phyloP scores from a whole-genome alignment of 1,139 yeast species.

The Suhomyces guaymorum region DNA sequence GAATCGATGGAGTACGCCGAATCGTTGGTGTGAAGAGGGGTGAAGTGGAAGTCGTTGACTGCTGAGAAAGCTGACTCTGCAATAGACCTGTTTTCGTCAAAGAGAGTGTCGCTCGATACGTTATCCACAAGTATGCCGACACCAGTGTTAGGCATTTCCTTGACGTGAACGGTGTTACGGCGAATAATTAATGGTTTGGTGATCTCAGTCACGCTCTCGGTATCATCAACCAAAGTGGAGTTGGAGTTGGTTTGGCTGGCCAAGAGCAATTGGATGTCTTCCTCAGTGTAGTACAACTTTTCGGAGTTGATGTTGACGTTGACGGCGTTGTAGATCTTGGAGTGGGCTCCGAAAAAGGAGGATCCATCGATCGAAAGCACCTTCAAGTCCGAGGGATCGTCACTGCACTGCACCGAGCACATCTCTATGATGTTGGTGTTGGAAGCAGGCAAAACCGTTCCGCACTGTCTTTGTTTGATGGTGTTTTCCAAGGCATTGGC shows the following conservation, averaged over 20 bases:
- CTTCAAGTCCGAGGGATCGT: constrained; percentile 32
- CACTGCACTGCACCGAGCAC: constrained; percentile 35
- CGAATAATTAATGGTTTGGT: constrained; percentile 28
- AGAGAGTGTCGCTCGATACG: constrained; percentile 10
- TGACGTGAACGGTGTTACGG: constrained; percentile 9
- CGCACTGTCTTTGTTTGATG: constrained; percentile 53
- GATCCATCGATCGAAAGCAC: constrained; percentile 55
- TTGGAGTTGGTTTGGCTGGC: constrained; percentile 21
- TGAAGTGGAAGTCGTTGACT: constrained; percentile 11
- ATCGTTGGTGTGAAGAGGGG: constrained; percentile 10
- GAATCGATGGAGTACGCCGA: constrained; percentile 20
- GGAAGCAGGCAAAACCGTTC: constrained; percentile 61
- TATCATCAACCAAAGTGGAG: constrained; percentile 29
- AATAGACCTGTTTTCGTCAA: neutral
- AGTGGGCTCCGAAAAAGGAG: constrained; percentile 57
- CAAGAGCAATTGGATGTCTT: constrained; percentile 33
- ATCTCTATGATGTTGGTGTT: constrained; percentile 49
- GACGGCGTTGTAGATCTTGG: constrained; percentile 40
- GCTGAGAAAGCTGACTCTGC: constrained; percentile 9
- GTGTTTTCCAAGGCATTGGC: constrained; percentile 34
- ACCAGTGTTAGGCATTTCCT: constrained; percentile 10
- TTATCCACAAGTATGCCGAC: constrained; percentile 11
- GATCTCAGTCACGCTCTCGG: constrained; percentile 14
- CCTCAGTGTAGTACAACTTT: constrained; percentile 35
- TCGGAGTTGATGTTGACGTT: constrained; percentile 23